A percentile compares a stretch with the other conserved stretches of the same genome.
Conservation (phyloP, 345 rosid genomes). For the Gossypium turneri region DNA sequence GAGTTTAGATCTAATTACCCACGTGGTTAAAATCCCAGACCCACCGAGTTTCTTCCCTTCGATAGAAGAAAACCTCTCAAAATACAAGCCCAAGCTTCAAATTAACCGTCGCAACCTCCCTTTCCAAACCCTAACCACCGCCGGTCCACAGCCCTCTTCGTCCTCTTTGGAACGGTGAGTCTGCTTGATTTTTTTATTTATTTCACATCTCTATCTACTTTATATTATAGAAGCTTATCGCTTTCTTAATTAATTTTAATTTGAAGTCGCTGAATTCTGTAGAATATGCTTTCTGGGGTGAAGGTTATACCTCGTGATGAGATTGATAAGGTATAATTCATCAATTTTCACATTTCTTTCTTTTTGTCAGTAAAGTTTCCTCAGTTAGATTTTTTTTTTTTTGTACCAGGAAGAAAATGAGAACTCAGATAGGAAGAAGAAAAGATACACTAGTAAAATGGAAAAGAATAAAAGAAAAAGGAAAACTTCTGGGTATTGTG, state of each 20-base stretch:
- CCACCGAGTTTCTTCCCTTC: neutral
- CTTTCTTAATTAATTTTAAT: neutral
- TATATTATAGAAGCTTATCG: neutral
- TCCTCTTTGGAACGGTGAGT: neutral
- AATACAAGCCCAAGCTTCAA: neutral
- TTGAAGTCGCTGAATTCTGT: neutral
- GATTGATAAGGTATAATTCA: conserved; percentile 31
- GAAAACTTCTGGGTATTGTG: conserved; percentile 24
- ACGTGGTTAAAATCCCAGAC: neutral
- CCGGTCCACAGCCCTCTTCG: neutral
- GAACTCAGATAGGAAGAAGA: conserved; percentile 26
- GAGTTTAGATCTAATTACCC: too few species aligned
- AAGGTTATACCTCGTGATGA: conserved; percentile 72
- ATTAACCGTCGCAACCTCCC: neutral
- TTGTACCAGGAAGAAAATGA: conserved; percentile 36
- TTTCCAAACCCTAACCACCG: conserved; percentile 1
- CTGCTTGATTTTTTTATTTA: neutral
- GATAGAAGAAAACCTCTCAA: neutral
- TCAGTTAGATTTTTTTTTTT: neutral
- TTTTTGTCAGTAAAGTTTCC: neutral
- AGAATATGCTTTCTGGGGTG: conserved; percentile 61
- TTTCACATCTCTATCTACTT: neutral
- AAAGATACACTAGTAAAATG: conserved; percentile 28
- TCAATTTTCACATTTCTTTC: neutral
- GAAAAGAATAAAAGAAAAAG: conserved; percentile 30